These are phyloP conservation scores for Scolecobasidium constrictum DNA, from an alignment of 2,329 filamentous ascomycete species.

Conservation along the genomic window DNA sequence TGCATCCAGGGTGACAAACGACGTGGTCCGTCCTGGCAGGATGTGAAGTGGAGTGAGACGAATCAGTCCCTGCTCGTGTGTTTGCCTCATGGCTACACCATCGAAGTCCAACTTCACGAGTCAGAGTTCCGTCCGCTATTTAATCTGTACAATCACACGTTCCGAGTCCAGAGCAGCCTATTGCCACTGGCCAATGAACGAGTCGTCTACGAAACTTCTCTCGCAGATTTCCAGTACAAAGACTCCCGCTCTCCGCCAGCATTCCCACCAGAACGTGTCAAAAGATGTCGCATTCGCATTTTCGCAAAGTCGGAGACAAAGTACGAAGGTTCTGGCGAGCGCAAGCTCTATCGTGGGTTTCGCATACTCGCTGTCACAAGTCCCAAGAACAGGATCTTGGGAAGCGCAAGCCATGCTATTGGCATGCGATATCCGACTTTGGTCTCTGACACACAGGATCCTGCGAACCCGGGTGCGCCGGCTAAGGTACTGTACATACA, in stretches of 20 bases:
- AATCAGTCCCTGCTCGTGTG: constrained; percentile 54
- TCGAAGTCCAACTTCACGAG: constrained; percentile 61
- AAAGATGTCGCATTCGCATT: constrained; percentile 59
- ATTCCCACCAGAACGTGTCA: constrained; percentile 66
- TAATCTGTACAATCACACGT: constrained; percentile 77
- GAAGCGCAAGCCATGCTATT: constrained; percentile 62
- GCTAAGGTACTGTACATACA: constrained; percentile 61
- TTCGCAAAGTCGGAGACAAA: constrained; percentile 63
- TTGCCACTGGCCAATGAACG: constrained; percentile 59
- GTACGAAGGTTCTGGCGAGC: constrained; percentile 59
- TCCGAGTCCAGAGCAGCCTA: constrained; percentile 62
- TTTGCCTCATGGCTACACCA: constrained; percentile 63
- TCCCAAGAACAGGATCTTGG: constrained; percentile 64
- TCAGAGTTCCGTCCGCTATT: constrained; percentile 70
- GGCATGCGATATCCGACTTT: constrained; percentile 56
- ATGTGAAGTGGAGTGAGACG: constrained; percentile 68
- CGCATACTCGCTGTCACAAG: constrained; percentile 69
- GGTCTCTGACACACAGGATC: constrained; percentile 41
- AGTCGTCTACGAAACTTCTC: constrained; percentile 54
- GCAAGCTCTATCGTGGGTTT: constrained; percentile 67
- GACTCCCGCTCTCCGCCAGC: constrained; percentile 58
- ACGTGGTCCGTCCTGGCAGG: constrained; percentile 65
- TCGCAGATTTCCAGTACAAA: constrained; percentile 72
- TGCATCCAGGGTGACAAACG: constrained; percentile 59
- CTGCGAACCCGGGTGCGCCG: constrained; percentile 43